Percentiles rank a stretch among this genome's conserved stretches.
These are phyloP conservation scores for Diutina scorzettiae DNA, from an alignment of 1,139 yeast genomes.

Conservation along the genomic window DNA sequence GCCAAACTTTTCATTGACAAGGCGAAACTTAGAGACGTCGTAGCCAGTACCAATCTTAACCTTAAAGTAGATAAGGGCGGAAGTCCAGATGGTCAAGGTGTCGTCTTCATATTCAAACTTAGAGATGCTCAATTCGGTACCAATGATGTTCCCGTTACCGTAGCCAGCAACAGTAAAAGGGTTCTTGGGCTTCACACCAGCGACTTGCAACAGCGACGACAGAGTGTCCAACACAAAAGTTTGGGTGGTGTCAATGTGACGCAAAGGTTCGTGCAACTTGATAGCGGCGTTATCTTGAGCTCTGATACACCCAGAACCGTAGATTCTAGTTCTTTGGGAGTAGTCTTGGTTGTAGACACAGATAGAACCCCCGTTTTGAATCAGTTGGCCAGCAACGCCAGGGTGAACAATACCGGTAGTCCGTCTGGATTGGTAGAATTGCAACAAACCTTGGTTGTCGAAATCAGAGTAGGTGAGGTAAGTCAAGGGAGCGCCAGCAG, in stretches of 20 bases:
- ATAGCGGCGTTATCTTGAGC: slow-evolving; percentile 5
- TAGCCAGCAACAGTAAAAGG: slow-evolving; percentile 20
- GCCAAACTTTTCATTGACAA: slow-evolving; percentile 11
- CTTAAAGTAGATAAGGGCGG: slow-evolving; percentile 6
- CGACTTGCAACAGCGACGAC: not conserved
- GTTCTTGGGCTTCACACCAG: slow-evolving; percentile 5
- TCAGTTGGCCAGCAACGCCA: not conserved
- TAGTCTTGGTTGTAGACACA: slow-evolving; percentile 7
- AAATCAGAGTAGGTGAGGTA: not conserved
- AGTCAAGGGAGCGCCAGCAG: not conserved
- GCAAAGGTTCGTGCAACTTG: slow-evolving; percentile 5
- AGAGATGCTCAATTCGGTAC: slow-evolving; percentile 7
- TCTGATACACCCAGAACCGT: slow-evolving; percentile 7
- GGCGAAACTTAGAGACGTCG: slow-evolving; percentile 7
- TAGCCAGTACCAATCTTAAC: slow-evolving; percentile 18
- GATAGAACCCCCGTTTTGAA: slow-evolving; percentile 8
- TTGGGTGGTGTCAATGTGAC: slow-evolving; percentile 4
- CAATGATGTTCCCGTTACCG: slow-evolving; percentile 20
- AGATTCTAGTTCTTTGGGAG: slow-evolving; percentile 7
- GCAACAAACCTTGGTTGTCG: not conserved
- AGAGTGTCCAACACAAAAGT: slow-evolving; percentile 2
- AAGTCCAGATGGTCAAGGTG: slow-evolving; percentile 11
- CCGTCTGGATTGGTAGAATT: not conserved
- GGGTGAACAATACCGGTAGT: not conserved
- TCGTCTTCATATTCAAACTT: slow-evolving; percentile 15